Conservation (phyloP, 495 filamentous ascomycete genomes). For the Penicillium antarcticum region DNA sequence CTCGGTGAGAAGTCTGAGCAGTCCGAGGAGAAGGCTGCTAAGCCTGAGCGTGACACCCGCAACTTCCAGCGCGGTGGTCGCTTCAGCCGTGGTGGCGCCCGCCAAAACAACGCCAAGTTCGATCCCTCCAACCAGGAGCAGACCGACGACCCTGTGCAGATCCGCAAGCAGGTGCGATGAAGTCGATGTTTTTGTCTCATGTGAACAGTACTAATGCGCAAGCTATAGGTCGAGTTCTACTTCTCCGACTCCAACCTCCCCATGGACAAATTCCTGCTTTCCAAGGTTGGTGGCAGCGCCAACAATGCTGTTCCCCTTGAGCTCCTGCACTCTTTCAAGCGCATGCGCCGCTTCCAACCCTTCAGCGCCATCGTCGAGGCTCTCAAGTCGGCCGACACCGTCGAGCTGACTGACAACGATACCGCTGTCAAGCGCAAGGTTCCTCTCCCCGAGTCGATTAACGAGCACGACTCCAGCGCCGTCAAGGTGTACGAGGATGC, state of each 20-base stretch:
- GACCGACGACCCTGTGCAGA: slow-evolving; percentile 69
- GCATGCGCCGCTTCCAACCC: slow-evolving; percentile 90
- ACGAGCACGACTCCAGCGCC: slow-evolving; percentile 40
- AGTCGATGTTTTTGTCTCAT: neutral
- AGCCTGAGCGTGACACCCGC: slow-evolving; percentile 17
- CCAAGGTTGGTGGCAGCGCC: slow-evolving; percentile 65
- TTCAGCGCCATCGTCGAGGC: slow-evolving; percentile 77
- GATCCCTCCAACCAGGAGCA: slow-evolving; percentile 60
- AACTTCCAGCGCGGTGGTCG: slow-evolving; percentile 12
- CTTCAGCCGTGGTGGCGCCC: slow-evolving; percentile 18
- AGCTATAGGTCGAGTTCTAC: slow-evolving; percentile 86
- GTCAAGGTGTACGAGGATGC: slow-evolving; percentile 56
- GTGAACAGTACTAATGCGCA: slow-evolving; percentile 3
- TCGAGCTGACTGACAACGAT: slow-evolving; percentile 67
- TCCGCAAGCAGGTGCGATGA: slow-evolving; percentile 67
- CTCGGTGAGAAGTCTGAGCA: slow-evolving; percentile 43
- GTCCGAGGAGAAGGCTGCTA: slow-evolving; percentile 28
- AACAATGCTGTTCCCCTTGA: slow-evolving; percentile 79
- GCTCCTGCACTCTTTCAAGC: slow-evolving; percentile 78
- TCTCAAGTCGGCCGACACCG: slow-evolving; percentile 64
- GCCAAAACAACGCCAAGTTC: slow-evolving; percentile 55
- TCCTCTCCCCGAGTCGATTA: slow-evolving; percentile 50
- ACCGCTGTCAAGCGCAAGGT: slow-evolving; percentile 73
- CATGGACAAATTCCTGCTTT: slow-evolving; percentile 80
- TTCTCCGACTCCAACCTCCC: slow-evolving; percentile 91